Base-by-base conservation (phyloP, 306 rosid species). In the Argentina anserina region DNA sequence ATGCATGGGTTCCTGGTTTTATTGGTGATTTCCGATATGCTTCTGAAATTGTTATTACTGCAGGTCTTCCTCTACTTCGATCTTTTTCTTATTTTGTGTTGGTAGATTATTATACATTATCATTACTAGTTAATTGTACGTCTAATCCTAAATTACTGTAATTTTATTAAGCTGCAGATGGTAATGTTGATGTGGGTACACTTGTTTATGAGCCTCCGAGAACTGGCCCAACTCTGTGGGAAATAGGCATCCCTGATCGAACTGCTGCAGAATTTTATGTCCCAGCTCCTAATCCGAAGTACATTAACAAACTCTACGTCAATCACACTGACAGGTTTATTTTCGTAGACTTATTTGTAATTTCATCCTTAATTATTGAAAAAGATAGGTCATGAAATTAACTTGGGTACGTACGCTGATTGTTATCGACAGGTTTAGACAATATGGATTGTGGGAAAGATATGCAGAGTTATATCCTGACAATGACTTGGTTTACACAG, bases 211-310 rank as follows among this genome's bases (percentile, higher is more conserved):
- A 86, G 25, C 90, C 97, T 7, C 92, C 89, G 40, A 86, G 97
- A 87, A 86, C 81, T 77, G 97, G 97, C 2, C 92, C 92, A 42
- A 90, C 97, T 25, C 42, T 88, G 33, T 90, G 97, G 97, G 97
- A 90, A 86, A 88, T 90, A 45, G 97, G 97, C 65, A 76, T 82
- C 15, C 97, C 97, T 5, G 92, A 90, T 70, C 92, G 97, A 23
- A 69, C 90, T 15, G 97, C 94, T 31, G 92, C 89, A 14, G 93
- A 88, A 40, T 88, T 88, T 68, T 90, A 78, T 70, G 83, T 90
- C 73, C 97, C 97, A 15, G 90, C 86, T 67, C 90, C 97, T 41
- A 73, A 88, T 73, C 94, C 92, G 9, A 75, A 80, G 67, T 88
- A 88, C 64, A 72, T 90, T 76, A 90, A 90, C 86, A 85, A 88